Percentiles rank a stretch among this genome's conserved stretches.
Evolutionary conservation across 495 filamentous ascomycete species (phyloP).

Genomic region (Cercophora newfieldiana): DNA sequence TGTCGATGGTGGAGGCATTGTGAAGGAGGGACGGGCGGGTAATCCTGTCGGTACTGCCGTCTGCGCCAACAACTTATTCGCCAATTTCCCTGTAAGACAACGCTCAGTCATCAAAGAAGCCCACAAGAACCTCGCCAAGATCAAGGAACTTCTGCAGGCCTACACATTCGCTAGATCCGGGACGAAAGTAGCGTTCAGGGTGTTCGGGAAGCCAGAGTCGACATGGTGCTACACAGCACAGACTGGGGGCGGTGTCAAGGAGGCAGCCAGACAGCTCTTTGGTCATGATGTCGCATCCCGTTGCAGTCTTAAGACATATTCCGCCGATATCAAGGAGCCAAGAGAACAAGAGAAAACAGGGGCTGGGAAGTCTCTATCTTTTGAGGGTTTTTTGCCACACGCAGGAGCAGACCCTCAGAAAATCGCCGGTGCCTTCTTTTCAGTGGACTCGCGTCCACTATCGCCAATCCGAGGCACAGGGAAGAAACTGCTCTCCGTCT

Average conservation of each 20-base stretch:
- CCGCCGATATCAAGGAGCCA: background rate
- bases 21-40: conserved; percentile 48
- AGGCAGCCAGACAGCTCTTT: conserved; percentile 70
- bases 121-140: conserved; percentile 58
- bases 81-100: conserved; percentile 70
- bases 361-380: background rate
- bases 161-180: conserved; percentile 74
- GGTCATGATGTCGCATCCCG: conserved; percentile 63
- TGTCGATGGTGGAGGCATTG: conserved; percentile 39
- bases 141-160: conserved; percentile 68
- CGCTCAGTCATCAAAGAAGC: conserved; percentile 64
- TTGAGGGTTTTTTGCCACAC: conserved; percentile 64
- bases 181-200: conserved; percentile 64
- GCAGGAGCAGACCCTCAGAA: conserved; percentile 53
- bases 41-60: conserved; percentile 82
- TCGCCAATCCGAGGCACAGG: conserved; percentile 61
- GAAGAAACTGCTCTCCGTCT: conserved; percentile 61
- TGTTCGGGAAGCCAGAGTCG: conserved; percentile 62
- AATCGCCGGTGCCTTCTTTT: conserved; percentile 65
- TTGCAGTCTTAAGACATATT: conserved; percentile 33
- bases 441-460: conserved; percentile 76
- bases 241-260: conserved; percentile 51
- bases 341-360: background rate
- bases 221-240: conserved; percentile 75
- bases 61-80: conserved; percentile 65